These are phyloP conservation scores for Epichloe coenophiala DNA, from an alignment of 2,329 filamentous ascomycete species.

Conservation along the genomic window DNA sequence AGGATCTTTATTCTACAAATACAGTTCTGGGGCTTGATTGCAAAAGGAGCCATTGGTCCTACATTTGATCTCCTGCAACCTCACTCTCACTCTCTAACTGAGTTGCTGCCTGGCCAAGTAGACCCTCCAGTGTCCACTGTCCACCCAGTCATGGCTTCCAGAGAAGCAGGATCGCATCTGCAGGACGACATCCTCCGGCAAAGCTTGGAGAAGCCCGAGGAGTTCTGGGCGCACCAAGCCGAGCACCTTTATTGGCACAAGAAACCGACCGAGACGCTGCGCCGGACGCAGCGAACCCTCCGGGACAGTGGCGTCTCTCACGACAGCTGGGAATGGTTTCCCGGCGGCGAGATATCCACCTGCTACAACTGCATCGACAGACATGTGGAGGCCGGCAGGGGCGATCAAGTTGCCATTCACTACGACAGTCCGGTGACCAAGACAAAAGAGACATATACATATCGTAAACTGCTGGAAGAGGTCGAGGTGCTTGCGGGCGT, in stretches of 20 bases:
- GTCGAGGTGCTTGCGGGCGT: slow-evolving; percentile 74
- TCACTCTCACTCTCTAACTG: background rate
- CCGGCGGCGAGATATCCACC: slow-evolving; percentile 76
- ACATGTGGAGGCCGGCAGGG: slow-evolving; percentile 70
- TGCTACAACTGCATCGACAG: slow-evolving; percentile 86
- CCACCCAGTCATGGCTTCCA: slow-evolving; percentile 2
- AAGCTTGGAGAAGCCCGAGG: slow-evolving; percentile 55
- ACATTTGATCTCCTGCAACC: background rate
- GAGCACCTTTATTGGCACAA: slow-evolving; percentile 70
- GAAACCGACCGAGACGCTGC: slow-evolving; percentile 50
- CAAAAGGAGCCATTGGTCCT: background rate
- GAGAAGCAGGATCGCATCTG: slow-evolving; percentile 11
- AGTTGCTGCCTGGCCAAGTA: background rate
- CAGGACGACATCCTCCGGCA: slow-evolving; percentile 37
- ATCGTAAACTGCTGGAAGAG: slow-evolving; percentile 60
- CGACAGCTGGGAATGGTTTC: slow-evolving; percentile 80
- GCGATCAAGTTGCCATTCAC: slow-evolving; percentile 60
- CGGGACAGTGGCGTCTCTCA: slow-evolving; percentile 48
- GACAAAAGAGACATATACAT: slow-evolving; percentile 60
- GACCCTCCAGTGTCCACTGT: background rate
- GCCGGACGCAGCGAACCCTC: slow-evolving; percentile 48
- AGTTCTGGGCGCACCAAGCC: slow-evolving; percentile 67
- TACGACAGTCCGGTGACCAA: slow-evolving; percentile 80
- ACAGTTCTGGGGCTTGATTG: background rate
- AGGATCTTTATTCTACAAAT: background rate